These are phyloP conservation scores for Crassisporium funariophilum DNA, from an alignment of 768 basidiomycete genomes.

Conservation along the genomic window DNA sequence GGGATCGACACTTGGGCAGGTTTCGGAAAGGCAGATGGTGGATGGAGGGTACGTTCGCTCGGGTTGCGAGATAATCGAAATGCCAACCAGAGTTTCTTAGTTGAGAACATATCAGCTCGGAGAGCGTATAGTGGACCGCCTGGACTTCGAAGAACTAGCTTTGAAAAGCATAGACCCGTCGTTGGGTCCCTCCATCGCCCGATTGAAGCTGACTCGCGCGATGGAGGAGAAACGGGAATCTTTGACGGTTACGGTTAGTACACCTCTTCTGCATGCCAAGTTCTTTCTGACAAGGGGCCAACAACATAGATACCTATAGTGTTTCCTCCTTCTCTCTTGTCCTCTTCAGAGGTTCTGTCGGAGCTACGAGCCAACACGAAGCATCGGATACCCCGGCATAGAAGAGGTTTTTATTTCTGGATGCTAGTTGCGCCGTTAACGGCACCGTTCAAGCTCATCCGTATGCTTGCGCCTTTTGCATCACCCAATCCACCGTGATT, in stretches of 20 bases:
- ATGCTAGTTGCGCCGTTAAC: slow-evolving; percentile 69
- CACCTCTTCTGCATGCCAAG: not conserved
- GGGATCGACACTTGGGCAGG: slow-evolving; percentile 61
- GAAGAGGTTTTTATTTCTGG: slow-evolving; percentile 68
- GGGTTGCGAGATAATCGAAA: not conserved
- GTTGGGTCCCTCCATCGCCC: slow-evolving; percentile 53
- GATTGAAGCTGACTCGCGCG: slow-evolving; percentile 21
- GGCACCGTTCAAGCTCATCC: slow-evolving; percentile 74
- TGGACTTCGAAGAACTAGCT: slow-evolving; percentile 82
- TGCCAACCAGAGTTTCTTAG: slow-evolving; percentile 37
- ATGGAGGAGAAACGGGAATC: slow-evolving; percentile 21
- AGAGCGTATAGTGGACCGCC: slow-evolving; percentile 65
- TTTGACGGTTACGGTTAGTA: slow-evolving; percentile 4
- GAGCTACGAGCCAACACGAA: slow-evolving; percentile 56
- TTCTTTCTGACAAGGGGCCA: not conserved
- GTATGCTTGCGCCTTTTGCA: slow-evolving; percentile 43
- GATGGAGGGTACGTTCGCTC: slow-evolving; percentile 65
- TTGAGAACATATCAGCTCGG: slow-evolving; percentile 61
- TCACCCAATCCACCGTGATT: not conserved
- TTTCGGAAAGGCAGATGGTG: slow-evolving; percentile 70
- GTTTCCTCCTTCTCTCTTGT: slow-evolving; percentile 52
- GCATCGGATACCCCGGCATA: slow-evolving; percentile 62
- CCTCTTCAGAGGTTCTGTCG: slow-evolving; percentile 34
- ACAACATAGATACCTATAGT: slow-evolving; percentile 59
- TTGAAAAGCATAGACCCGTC: slow-evolving; percentile 74